These are phyloP conservation scores for Arachnopeziza araneosa DNA, from an alignment of 2,329 filamentous ascomycete species.

Conservation along the genomic window DNA sequence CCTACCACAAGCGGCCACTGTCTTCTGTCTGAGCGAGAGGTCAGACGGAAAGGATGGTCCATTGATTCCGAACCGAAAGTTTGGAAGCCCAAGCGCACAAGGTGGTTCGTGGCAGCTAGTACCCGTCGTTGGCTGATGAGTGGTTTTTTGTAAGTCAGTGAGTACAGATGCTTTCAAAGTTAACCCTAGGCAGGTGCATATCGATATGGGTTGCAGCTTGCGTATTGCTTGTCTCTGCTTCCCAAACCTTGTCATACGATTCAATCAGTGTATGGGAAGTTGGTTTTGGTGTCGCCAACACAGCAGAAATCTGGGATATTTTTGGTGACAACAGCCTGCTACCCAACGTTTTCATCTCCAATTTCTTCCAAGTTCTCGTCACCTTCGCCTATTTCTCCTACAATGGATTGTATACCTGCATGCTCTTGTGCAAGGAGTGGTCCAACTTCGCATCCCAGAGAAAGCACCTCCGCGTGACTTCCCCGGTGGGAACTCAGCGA, in stretches of 20 bases:
- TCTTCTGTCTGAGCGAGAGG: conserved; percentile 19
- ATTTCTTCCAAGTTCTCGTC: conserved; percentile 28
- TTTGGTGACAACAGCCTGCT: background rate
- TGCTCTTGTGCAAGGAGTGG: conserved; percentile 8
- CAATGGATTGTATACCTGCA: conserved; percentile 25
- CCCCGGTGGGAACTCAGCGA: conserved; percentile 26
- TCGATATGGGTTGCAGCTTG: too few relatives aligned
- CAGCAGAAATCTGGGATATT: too few relatives aligned
- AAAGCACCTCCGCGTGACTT: conserved; percentile 31
- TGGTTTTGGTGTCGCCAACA: too few relatives aligned
- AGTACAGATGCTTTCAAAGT: too few relatives aligned
- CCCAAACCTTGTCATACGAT: too few relatives aligned
- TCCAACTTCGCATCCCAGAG: conserved; percentile 25
- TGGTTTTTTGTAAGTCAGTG: too few relatives aligned
- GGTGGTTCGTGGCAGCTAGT: background rate
- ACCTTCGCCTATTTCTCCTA: conserved; percentile 29
- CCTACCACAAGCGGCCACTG: conserved; percentile 22
- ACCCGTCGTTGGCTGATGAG: background rate
- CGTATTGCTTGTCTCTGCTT: too few relatives aligned
- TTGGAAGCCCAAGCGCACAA: background rate
- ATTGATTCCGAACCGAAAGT: background rate
- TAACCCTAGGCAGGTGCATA: too few relatives aligned
- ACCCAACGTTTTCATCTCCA: conserved; percentile 21
- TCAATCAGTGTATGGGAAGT: too few relatives aligned
- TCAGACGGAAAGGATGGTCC: background rate